Evolutionary conservation across 768 basidiomycete genomes (phyloP), one percentile per base, ranked within the genome.

Genomic region (Suillus alpinus): DNA sequence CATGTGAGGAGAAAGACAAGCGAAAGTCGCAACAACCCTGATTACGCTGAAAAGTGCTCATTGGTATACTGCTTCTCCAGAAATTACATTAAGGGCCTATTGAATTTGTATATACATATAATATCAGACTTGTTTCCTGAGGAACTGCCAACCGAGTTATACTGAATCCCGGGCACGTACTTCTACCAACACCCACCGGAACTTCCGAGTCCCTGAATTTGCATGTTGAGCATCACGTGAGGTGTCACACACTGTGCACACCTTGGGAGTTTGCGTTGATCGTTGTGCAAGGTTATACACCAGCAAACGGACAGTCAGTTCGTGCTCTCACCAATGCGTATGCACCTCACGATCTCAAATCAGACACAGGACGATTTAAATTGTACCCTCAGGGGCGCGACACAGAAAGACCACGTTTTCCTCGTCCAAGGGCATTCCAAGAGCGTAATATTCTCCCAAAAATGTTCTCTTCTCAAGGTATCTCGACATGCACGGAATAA

Each of bases 1-100:
- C 67, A 20, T 81, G 79, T 3, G 81, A 84, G 63, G 68, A 66
- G 31, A 65, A 77, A 36, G 82, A 86, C 13, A n/a, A 29, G 23
- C 20, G 12, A 39, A 7, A 10, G 10, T 26, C 26, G 10, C 23
- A 16, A 39, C 5, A 39, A 26, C 23, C 16, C 6, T 39, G 26
- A 55, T n/a, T 2, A 12, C 26, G 23, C 10, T 10, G 9, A 55
- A 37, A 46, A 10, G 16, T 37, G 16, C 31, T 12, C 32, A 2
- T 55, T 39, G 47, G 9, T 14, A 49, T 32, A 7, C 14, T 29
- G 9, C 14, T 39, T 18, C 23, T 29, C 16, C 7, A 39, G 9
- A 10, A 39, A 8, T 50, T n/a, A 12, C 6, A 32, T n/a, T 16
- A 6, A 12, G 10, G 32, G 10, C 31, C 31, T 9, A 10, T 36